These are phyloP conservation scores for Barnettozyma californica DNA, from an alignment of 805 yeast species.

Conservation along the genomic window DNA sequence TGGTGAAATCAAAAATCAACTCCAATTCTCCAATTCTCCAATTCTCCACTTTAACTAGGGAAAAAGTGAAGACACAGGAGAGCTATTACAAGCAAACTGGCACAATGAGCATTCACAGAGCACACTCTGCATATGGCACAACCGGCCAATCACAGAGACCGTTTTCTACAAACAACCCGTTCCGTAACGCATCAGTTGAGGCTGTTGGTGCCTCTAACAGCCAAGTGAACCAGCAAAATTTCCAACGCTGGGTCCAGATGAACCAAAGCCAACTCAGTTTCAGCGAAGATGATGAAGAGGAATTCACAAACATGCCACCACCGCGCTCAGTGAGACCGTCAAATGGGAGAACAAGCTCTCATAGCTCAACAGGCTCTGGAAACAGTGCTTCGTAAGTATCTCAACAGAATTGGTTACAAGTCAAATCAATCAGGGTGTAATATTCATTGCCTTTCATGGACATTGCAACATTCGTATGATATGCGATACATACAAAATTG, in stretches of 20 bases:
- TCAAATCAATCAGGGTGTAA: background rate
- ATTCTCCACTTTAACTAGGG: background rate
- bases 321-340: conserved; percentile 15
- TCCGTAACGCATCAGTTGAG: conserved; percentile 42
- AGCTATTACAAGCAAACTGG: background rate
- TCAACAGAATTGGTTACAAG: background rate
- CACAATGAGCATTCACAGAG: conserved; percentile 18
- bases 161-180: conserved; percentile 69
- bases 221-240: conserved; percentile 31
- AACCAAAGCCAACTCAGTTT: conserved; percentile 35
- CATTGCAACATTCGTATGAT: background rate
- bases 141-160: conserved; percentile 26
- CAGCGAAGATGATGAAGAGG: conserved; percentile 37
- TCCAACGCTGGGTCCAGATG: conserved; percentile 55
- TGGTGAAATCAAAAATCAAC: background rate
- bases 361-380: conserved; percentile 8
- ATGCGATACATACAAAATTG: background rate
- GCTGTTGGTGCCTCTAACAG: conserved; percentile 26
- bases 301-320: conserved; percentile 21
- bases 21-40: too few species aligned
- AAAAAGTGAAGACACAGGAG: background rate
- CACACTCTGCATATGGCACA: conserved; percentile 8
- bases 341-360: conserved; percentile 16
- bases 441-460: background rate
- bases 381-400: conserved; percentile 9